phyloP scores from a whole-genome alignment of 2,329 filamentous ascomycete species.

The Sclerotiophoma versabilis region DNA sequence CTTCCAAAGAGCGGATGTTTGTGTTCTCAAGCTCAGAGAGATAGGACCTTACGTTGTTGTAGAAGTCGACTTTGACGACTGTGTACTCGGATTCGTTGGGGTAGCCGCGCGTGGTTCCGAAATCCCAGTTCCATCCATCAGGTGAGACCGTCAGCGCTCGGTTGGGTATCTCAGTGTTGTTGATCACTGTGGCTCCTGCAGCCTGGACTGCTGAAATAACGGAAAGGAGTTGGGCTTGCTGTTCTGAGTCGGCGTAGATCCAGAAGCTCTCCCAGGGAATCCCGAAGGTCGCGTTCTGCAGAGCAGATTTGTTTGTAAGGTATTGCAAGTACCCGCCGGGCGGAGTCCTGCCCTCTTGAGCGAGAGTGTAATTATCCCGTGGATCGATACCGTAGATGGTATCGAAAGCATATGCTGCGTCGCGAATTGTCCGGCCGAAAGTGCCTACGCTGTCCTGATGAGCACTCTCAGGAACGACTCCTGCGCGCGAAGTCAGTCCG shows the following conservation, averaged over 20 bases:
- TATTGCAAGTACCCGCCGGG: constrained; percentile 64
- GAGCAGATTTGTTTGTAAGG: constrained; percentile 60
- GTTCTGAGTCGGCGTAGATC: constrained; percentile 64
- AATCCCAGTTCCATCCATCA: constrained; percentile 78
- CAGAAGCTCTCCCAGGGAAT: constrained; percentile 77
- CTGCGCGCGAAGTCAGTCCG: constrained; percentile 69
- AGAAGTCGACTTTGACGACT: constrained; percentile 74
- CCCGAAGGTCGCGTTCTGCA: constrained; percentile 71
- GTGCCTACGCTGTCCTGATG: constrained; percentile 74
- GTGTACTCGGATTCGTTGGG: constrained; percentile 79
- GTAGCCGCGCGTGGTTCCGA: constrained; percentile 66
- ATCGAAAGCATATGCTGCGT: constrained; percentile 71
- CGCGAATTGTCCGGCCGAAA: constrained; percentile 72
- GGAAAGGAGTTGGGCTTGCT: constrained; percentile 60
- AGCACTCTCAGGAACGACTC: constrained; percentile 67
- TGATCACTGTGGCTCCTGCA: constrained; percentile 72
- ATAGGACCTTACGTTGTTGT: constrained; percentile 70
- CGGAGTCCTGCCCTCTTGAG: constrained; percentile 64
- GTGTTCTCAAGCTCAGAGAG: constrained; percentile 66
- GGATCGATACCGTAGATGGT: constrained; percentile 70
- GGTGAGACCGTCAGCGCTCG: constrained; percentile 69
- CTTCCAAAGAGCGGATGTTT: constrained; percentile 29
- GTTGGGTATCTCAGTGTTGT: constrained; percentile 72
- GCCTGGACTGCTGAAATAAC: constrained; percentile 61
- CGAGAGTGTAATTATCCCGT: constrained; percentile 70